phyloP scores from a whole-genome alignment of 202 grass and related monocot species.

The Setaria italica region DNA sequence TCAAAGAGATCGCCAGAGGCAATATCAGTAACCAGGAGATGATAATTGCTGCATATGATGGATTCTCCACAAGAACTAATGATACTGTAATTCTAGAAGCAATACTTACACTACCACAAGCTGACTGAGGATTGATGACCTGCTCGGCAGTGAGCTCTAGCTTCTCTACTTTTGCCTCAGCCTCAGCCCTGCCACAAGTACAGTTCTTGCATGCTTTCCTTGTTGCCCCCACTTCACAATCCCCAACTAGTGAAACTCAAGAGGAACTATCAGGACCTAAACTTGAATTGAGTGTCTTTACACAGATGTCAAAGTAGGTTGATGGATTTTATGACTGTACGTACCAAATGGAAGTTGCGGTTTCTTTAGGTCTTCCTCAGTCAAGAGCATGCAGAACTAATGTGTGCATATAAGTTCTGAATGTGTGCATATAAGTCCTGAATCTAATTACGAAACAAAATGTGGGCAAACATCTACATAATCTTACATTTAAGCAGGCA shows the following conservation, averaged over 20 bases:
- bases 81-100: not conserved
- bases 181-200: slow-evolving; percentile 83
- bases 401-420: too few relatives aligned
- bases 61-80: slow-evolving; percentile 1
- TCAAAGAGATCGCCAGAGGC: not conserved
- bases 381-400: slow-evolving; percentile 50
- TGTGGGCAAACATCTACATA: too few relatives aligned
- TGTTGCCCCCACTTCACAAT: slow-evolving; percentile 86
- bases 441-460: too few relatives aligned
- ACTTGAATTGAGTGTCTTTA: not conserved
- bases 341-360: slow-evolving; percentile 82
- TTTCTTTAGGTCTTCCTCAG: slow-evolving; percentile 93
- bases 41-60: not conserved
- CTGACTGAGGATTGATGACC: slow-evolving; percentile 82
- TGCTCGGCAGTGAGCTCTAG: slow-evolving; percentile 80
- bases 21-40: not conserved
- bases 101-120: slow-evolving; percentile 87
- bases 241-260: slow-evolving; percentile 58
- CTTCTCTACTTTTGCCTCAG: slow-evolving; percentile 88
- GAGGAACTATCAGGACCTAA: slow-evolving; percentile 11
- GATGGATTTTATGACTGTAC: slow-evolving; percentile 1
- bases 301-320: not conserved
- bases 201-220: slow-evolving; percentile 99
- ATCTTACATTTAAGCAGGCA: too few relatives aligned
- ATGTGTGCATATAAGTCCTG: too few relatives aligned